Evolutionary conservation across 2,329 filamentous ascomycete species (phyloP).

Genomic region (Penicillium concentricum): DNA sequence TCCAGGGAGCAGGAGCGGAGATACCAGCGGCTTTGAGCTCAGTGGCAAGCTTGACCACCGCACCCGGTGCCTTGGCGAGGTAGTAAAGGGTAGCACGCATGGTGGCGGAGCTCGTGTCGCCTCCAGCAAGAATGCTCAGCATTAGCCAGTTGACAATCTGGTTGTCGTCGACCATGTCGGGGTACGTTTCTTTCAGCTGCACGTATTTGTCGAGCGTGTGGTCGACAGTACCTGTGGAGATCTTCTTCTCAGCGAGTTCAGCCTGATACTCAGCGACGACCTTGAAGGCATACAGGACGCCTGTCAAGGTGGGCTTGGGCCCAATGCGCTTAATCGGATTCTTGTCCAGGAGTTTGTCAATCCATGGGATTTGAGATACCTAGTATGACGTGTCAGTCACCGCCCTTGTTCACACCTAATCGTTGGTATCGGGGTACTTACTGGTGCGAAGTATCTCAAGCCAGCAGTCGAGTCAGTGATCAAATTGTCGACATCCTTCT

Average conservation of each 20-base stretch:
- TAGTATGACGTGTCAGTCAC: neutral
- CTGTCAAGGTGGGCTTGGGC: constrained; percentile 21
- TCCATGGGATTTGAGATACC: constrained; percentile 25
- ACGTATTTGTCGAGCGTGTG: constrained; percentile 47
- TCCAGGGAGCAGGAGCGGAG: constrained; percentile 19
- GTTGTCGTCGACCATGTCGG: constrained; percentile 38
- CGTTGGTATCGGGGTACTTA: neutral
- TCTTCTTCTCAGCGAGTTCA: constrained; percentile 11
- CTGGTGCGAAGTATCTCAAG: constrained; percentile 26
- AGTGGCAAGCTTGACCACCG: constrained; percentile 13
- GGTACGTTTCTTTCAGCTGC: constrained; percentile 36
- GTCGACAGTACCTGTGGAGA: constrained; percentile 8
- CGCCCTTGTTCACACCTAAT: neutral
- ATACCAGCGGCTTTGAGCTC: constrained; percentile 20
- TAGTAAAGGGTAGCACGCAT: constrained; percentile 32
- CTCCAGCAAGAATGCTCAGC: constrained; percentile 38
- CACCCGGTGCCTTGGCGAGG: constrained; percentile 17
- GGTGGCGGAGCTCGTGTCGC: constrained; percentile 40
- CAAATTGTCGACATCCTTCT: constrained; percentile 26
- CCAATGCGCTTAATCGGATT: constrained; percentile 30
- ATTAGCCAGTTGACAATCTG: constrained; percentile 40
- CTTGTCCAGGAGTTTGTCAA: constrained; percentile 31
- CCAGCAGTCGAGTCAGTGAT: constrained; percentile 24
- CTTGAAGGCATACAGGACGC: constrained; percentile 21
- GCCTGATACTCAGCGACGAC: constrained; percentile 21